These are phyloP conservation scores for Crithidia bombi DNA, from an alignment of 208 protist genomes.

Conservation along the genomic window DNA sequence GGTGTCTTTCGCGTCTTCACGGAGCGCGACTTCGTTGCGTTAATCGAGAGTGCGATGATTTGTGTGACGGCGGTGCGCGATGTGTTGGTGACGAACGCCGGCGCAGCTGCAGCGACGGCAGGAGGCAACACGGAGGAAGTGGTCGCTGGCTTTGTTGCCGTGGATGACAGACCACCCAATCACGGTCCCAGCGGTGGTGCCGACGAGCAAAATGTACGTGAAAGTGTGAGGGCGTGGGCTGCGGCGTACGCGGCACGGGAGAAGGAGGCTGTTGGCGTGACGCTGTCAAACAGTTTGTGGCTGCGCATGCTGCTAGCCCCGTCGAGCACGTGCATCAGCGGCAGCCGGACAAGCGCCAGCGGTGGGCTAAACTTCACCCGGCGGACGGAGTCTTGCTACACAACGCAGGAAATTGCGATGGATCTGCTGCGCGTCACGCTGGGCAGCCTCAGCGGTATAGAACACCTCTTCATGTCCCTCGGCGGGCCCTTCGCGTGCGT, in stretches of 20 bases:
- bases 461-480: constrained; percentile 46
- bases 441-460: constrained; percentile 40
- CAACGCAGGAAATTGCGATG: constrained; percentile 25
- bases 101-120: not conserved
- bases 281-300: constrained; percentile 68
- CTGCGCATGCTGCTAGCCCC: constrained; percentile 65
- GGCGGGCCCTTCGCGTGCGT: constrained; percentile 13
- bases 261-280: constrained; percentile 20
- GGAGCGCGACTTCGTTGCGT: constrained; percentile 41
- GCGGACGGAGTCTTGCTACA: too few species aligned
- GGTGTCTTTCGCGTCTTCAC: constrained; percentile 43
- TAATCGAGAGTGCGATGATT: constrained; percentile 74
- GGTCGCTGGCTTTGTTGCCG: constrained; percentile 59
- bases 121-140: constrained; percentile 14
- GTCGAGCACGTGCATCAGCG: constrained; percentile 5
- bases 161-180: constrained; percentile 32
- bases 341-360: not conserved
- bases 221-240: not conserved
- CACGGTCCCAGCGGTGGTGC: not conserved
- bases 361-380: too few species aligned
- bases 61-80: constrained; percentile 66
- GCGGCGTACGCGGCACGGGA: constrained; percentile 1
- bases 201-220: not conserved
- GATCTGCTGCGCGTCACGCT: constrained; percentile 56
- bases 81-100: constrained; percentile 13